phyloP scores from a whole-genome alignment of 78 protist species.

The Pigoraptor vietnamica region DNA sequence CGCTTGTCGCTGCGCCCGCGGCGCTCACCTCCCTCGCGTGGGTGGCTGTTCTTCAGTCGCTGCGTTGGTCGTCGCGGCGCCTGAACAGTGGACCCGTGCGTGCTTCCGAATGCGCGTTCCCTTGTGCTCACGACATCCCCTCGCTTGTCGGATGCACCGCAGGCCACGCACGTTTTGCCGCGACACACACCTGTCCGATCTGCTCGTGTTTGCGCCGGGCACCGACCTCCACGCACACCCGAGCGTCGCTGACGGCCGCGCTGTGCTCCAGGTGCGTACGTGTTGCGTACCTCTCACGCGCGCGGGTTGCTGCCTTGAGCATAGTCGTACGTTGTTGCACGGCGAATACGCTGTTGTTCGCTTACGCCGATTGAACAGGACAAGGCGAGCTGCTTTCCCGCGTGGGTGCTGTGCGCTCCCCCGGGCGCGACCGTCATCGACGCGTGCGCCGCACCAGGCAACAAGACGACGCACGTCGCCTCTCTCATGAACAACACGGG shows the following conservation, averaged over 20 bases:
- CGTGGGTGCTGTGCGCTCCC: constrained; percentile 42
- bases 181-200: constrained; percentile 4
- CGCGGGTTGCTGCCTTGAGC: not conserved
- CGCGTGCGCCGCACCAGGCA: constrained; percentile 70
- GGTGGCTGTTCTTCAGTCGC: not conserved
- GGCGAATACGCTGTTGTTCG: not conserved
- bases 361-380: constrained; percentile 20
- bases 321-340: no score
- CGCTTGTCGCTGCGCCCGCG: not conserved
- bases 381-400: constrained; percentile 67
- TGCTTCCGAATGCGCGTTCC: not conserved
- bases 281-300: no score
- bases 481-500: no score
- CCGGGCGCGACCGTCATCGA: constrained; percentile 28
- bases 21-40: not conserved
- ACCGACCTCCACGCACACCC: constrained; percentile 14
- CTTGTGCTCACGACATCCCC: not conserved
- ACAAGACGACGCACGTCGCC: constrained; percentile 35
- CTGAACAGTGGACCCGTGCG: not conserved
- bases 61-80: not conserved
- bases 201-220: constrained; percentile 7
- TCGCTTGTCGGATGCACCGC: not conserved
- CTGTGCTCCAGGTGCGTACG: constrained; percentile 12
- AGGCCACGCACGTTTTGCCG: not conserved
- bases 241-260: not conserved